These are phyloP conservation scores for Kodamaea neixiangensis DNA, from an alignment of 805 yeast species.

Conservation along the genomic window DNA sequence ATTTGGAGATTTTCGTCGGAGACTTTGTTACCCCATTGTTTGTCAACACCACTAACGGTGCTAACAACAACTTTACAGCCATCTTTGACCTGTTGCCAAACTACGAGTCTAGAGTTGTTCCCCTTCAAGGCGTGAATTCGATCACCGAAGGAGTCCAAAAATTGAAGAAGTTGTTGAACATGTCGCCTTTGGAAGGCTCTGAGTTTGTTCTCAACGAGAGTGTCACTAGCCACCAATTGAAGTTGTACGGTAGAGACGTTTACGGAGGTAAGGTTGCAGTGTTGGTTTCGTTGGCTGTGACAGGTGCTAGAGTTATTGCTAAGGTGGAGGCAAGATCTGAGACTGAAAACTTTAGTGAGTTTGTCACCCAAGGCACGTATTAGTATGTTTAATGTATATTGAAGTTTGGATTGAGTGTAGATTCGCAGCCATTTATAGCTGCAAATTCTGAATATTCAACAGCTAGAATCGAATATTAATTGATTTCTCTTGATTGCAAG, in stretches of 20 bases:
- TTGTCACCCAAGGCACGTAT: constrained; percentile 41
- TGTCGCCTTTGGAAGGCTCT: constrained; percentile 68
- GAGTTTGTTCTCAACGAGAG: constrained; percentile 63
- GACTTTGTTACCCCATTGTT: constrained; percentile 80
- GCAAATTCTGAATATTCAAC: too few species aligned
- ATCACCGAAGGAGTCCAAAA: constrained; percentile 49
- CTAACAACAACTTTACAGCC: constrained; percentile 68
- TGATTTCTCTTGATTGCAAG: background rate
- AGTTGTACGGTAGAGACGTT: constrained; percentile 78
- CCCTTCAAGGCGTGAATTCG: constrained; percentile 47
- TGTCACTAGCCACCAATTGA: constrained; percentile 64
- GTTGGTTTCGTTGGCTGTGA: constrained; percentile 49
- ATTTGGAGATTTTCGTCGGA: constrained; percentile 70
- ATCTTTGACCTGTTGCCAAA: constrained; percentile 70
- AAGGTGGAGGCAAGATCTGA: constrained; percentile 54
- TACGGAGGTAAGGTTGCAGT: constrained; percentile 59
- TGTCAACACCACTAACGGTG: constrained; percentile 15
- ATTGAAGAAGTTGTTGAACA: constrained; percentile 50
- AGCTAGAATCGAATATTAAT: background rate
- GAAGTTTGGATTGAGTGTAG: background rate
- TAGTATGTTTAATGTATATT: constrained; percentile 6
- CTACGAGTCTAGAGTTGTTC: constrained; percentile 66
- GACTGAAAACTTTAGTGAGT: constrained; percentile 47
- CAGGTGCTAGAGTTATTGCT: constrained; percentile 60
- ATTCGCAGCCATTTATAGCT: background rate